Evolutionary conservation across 176 grass and related monocot species (phyloP).

Genomic region (Oryza glaberrima): DNA sequence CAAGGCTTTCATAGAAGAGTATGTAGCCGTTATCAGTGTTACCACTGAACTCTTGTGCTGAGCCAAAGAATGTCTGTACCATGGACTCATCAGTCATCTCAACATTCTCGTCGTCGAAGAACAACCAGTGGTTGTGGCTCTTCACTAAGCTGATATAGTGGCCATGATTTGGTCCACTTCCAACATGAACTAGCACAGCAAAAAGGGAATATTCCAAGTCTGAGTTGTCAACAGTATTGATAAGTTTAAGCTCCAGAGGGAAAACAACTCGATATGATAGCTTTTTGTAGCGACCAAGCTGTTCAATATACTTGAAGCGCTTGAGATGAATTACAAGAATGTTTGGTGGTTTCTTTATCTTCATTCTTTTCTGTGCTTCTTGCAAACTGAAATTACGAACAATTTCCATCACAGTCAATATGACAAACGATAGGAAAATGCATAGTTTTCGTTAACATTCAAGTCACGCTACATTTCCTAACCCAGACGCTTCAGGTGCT

Average conservation of each 20-base stretch:
- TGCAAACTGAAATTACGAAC: constrained; percentile 71
- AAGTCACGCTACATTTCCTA: not conserved
- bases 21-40: constrained; percentile 97
- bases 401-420: not conserved
- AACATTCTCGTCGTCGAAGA: constrained; percentile 94
- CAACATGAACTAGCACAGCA: constrained; percentile 91
- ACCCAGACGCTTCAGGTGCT: constrained; percentile 5
- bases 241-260: constrained; percentile 92
- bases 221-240: constrained; percentile 76
- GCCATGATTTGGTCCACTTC: constrained; percentile 90
- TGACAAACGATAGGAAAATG: not conserved
- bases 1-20: constrained; percentile 87
- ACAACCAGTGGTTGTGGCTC: constrained; percentile 94
- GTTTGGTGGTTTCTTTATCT: constrained; percentile 95
- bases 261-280: constrained; percentile 91
- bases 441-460: not conserved
- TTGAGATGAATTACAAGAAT: constrained; percentile 98
- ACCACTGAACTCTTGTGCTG: constrained; percentile 81
- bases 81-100: constrained; percentile 90
- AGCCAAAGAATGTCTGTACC: constrained; percentile 90
- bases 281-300: constrained; percentile 93
- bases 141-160: constrained; percentile 97
- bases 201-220: constrained; percentile 95
- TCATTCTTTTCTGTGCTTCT: constrained; percentile 99
- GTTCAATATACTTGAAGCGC: constrained; percentile 96